Evolutionary conservation across 306 rosid genomes (phyloP).

Genomic region (Mimosa bimucronata): DNA sequence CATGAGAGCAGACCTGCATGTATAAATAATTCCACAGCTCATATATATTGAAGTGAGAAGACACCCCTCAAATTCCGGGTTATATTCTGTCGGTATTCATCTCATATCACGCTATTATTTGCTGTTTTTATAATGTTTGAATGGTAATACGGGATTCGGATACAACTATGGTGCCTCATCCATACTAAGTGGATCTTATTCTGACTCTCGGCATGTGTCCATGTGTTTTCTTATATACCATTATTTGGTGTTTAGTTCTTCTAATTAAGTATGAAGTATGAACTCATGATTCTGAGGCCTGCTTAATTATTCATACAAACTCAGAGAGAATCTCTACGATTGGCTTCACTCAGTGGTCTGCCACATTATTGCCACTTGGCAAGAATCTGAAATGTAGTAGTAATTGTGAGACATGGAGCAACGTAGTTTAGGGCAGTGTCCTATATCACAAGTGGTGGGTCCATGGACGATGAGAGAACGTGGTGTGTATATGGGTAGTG

Average conservation of each 20-base stretch:
- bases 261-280: background rate
- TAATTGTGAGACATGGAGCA: background rate
- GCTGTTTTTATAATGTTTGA: background rate
- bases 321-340: background rate
- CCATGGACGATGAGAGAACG: background rate
- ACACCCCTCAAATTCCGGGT: background rate
- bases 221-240: background rate
- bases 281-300: background rate
- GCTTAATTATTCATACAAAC: background rate
- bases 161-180: background rate
- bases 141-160: background rate
- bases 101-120: background rate
- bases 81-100: background rate
- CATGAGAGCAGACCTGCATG: too few species aligned
- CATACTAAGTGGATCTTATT: background rate
- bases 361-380: background rate
- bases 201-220: constrained; percentile 10
- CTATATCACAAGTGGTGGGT: background rate
- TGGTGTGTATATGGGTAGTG: background rate
- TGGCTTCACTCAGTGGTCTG: background rate
- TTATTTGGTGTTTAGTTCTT: background rate
- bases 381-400: background rate
- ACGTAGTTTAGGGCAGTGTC: background rate
- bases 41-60: background rate
- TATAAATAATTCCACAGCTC: background rate